These are phyloP conservation scores for Candolleomyces efflorescens DNA, from an alignment of 768 basidiomycete species.

Conservation along the genomic window DNA sequence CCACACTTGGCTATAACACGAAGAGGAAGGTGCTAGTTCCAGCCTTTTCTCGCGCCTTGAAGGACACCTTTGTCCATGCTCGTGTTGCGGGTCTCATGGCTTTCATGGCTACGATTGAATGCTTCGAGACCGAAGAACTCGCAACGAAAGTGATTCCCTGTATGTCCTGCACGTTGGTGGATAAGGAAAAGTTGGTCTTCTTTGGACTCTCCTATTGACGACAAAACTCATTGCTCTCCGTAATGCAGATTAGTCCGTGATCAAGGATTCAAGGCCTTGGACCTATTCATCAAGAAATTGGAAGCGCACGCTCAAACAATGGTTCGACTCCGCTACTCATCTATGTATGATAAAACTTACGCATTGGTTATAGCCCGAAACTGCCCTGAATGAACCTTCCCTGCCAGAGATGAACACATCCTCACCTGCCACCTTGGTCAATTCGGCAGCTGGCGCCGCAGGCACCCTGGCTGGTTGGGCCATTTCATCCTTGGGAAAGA, in stretches of 20 bases:
- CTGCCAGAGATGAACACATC: constrained; percentile 9
- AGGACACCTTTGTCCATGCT: constrained; percentile 89
- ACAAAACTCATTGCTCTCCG: not conserved
- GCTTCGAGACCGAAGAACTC: constrained; percentile 83
- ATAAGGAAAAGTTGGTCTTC: constrained; percentile 81
- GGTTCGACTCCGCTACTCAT: constrained; percentile 42
- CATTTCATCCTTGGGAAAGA: constrained; percentile 83
- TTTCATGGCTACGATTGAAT: constrained; percentile 90
- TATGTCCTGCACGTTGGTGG: constrained; percentile 74
- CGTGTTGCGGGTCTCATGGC: constrained; percentile 94
- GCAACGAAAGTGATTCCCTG: constrained; percentile 88
- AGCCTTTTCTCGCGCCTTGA: constrained; percentile 85
- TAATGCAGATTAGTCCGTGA: constrained; percentile 77
- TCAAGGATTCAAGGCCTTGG: constrained; percentile 92
- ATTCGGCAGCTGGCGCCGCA: constrained; percentile 87
- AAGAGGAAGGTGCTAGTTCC: constrained; percentile 96
- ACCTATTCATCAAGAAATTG: constrained; percentile 79
- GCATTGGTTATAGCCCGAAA: constrained; percentile 32
- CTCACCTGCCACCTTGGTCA: constrained; percentile 56
- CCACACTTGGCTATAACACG: constrained; percentile 79
- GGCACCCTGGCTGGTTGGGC: constrained; percentile 95
- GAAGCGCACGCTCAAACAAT: constrained; percentile 77
- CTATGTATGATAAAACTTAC: not conserved
- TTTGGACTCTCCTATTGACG: not conserved
- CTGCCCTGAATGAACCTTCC: constrained; percentile 24